These are phyloP conservation scores for Alternaria triticina DNA, from an alignment of 2,329 filamentous ascomycete genomes.

Conservation along the genomic window DNA sequence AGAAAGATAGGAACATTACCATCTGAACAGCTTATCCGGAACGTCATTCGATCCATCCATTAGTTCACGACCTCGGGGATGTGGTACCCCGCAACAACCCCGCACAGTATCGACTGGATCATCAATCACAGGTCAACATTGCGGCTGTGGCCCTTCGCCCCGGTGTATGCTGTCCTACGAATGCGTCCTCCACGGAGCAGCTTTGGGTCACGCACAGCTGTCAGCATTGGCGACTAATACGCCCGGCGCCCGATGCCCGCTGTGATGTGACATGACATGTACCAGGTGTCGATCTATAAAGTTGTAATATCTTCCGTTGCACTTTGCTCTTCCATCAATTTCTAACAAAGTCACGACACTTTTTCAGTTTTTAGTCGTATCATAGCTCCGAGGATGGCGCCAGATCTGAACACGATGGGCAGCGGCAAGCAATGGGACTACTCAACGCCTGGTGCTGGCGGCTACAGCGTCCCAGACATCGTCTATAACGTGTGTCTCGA, in stretches of 20 bases:
- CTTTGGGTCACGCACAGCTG: not conserved
- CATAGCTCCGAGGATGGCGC: constrained; percentile 42
- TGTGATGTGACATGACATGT: not conserved
- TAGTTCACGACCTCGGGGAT: not conserved
- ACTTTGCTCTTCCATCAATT: not conserved
- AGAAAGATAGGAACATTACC: rapidly evolving
- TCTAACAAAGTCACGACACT: rapidly evolving
- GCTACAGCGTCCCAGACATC: constrained; percentile 51
- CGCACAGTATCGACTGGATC: not conserved
- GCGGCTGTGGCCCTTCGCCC: not conserved
- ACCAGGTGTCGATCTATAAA: not conserved
- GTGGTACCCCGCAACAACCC: constrained; percentile 2
- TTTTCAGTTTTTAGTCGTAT: not conserved
- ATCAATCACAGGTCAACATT: not conserved
- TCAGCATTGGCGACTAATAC: not conserved
- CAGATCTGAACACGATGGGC: constrained; percentile 50
- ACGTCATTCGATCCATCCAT: not conserved
- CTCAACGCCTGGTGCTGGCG: constrained; percentile 51
- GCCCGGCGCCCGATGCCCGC: not conserved
- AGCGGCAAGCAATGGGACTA: constrained; percentile 50
- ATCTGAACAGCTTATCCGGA: not conserved
- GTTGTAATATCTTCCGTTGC: not conserved
- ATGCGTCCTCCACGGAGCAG: not conserved
- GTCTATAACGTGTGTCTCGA: constrained; percentile 39
- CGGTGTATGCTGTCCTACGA: not conserved